Conservation (phyloP, 352 stramenopile genomes). For the Phytophthora sojae region DNA sequence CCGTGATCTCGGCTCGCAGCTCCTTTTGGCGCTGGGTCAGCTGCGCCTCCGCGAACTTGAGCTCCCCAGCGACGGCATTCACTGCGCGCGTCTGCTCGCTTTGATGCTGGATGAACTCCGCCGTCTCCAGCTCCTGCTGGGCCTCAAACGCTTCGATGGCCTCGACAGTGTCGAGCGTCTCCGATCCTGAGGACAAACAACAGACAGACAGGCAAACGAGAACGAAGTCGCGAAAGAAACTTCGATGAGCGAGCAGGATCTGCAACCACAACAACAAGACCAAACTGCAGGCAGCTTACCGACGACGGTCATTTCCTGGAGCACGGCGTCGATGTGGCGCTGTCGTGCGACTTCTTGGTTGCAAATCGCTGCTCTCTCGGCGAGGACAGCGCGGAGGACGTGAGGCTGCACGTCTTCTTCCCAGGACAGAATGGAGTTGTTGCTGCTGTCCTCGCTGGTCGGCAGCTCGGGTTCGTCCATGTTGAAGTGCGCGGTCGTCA, state of each 20-base stretch:
- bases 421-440: slow-evolving; percentile 2
- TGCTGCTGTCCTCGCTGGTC: slow-evolving; percentile 7
- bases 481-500: slow-evolving; percentile 35
- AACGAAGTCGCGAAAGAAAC: slow-evolving; percentile 23
- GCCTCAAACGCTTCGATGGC: slow-evolving; percentile 42
- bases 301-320: slow-evolving; percentile 43
- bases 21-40: slow-evolving; percentile 62
- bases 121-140: slow-evolving; percentile 35
- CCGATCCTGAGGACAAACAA: slow-evolving; percentile 22
- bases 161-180: slow-evolving; percentile 31
- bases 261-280: slow-evolving; percentile 13
- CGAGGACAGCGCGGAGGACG: slow-evolving; percentile 47
- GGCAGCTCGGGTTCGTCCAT: slow-evolving; percentile 27
- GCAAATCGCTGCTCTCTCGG: slow-evolving; percentile 41
- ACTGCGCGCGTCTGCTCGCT: slow-evolving; percentile 29
- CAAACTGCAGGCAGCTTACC: slow-evolving; percentile 18
- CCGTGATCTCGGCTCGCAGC: slow-evolving; percentile 49
- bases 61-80: slow-evolving; percentile 34
- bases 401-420: slow-evolving; percentile 29
- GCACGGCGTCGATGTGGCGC: slow-evolving; percentile 35
- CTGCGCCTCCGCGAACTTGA: slow-evolving; percentile 55
- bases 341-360: slow-evolving; percentile 52
- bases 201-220: not conserved
- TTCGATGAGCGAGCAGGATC: slow-evolving; percentile 16
- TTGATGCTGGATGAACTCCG: slow-evolving; percentile 42